Percentiles rank a stretch among this genome's conserved stretches.
Conservation (phyloP, 2,329 filamentous ascomycete species). For the Chaetomiaceae sp. region DNA sequence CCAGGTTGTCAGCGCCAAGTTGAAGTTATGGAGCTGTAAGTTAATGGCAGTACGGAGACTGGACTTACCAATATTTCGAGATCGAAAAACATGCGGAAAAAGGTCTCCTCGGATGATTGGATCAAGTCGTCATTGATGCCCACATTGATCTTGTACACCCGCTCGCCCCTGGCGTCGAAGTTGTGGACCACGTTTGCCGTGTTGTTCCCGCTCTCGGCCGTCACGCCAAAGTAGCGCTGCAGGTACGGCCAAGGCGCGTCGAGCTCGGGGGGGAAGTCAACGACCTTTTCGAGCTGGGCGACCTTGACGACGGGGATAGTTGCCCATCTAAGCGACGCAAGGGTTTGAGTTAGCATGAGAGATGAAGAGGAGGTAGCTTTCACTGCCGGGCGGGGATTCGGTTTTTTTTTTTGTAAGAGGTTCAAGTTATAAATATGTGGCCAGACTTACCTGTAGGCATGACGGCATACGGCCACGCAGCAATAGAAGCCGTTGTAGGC, state of each 20-base stretch:
- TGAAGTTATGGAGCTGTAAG: no score
- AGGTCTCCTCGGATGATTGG: conserved; percentile 29
- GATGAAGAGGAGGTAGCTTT: neutral
- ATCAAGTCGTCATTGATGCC: conserved; percentile 29
- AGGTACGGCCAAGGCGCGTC: conserved; percentile 30
- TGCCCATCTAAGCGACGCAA: conserved; percentile 27
- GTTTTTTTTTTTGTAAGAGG: no score
- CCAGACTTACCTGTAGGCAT: conserved; percentile 29
- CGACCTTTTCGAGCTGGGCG: conserved; percentile 30
- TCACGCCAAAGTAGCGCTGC: conserved; percentile 30
- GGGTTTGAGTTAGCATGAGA: neutral
- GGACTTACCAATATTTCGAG: no score
- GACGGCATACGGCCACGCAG: conserved; percentile 30
- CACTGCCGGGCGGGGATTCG: no score
- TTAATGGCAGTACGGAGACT: no score
- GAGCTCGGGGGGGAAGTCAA: conserved; percentile 31
- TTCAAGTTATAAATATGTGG: no score
- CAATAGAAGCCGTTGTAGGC: conserved; percentile 33
- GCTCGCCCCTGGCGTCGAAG: conserved; percentile 27
- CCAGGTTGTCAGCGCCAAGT: no score
- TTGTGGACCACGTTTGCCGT: conserved; percentile 32
- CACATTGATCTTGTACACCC: conserved; percentile 30
- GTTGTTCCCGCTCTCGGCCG: conserved; percentile 31
- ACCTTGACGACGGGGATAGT: conserved; percentile 31
- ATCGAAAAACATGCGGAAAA: conserved; percentile 30